Evolutionary conservation across 257 asterid species (phyloP).

Genomic region (Solanum bulbocastanum): DNA sequence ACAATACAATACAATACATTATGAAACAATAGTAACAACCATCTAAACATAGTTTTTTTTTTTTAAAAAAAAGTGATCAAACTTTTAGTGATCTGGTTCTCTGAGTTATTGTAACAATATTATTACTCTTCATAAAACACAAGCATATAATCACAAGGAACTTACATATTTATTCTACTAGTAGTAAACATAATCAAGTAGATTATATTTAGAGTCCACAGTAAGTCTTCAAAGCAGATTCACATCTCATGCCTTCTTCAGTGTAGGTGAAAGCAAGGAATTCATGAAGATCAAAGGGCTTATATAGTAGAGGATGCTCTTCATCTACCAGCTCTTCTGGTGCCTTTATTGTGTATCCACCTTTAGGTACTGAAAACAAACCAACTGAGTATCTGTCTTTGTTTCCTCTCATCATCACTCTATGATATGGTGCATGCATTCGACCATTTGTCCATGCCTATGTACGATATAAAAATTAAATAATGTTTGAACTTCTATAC

Average conservation of each 20-base stretch:
- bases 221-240: conserved; percentile 23
- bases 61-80: too few species aligned
- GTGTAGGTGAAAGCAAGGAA: conserved; percentile 22
- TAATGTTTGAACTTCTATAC: background rate
- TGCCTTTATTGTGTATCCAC: conserved; percentile 20
- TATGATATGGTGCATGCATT: conserved; percentile 34
- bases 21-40: too few species aligned
- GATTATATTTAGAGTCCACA: conserved; percentile 20
- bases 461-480: background rate
- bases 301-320: conserved; percentile 34
- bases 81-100: too few species aligned
- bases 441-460: conserved; percentile 66
- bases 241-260: conserved; percentile 17
- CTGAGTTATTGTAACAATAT: too few species aligned
- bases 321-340: conserved; percentile 41
- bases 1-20: too few species aligned
- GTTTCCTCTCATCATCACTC: conserved; percentile 33
- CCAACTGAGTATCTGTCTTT: conserved; percentile 31
- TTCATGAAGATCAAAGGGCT: conserved; percentile 26
- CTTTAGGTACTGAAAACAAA: conserved; percentile 16
- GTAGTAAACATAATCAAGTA: too few species aligned
- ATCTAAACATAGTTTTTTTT: too few species aligned
- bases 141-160: too few species aligned
- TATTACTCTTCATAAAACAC: too few species aligned
- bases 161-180: too few species aligned